Conservation (phyloP, 1,139 yeast species). For the Taphrina communis region DNA sequence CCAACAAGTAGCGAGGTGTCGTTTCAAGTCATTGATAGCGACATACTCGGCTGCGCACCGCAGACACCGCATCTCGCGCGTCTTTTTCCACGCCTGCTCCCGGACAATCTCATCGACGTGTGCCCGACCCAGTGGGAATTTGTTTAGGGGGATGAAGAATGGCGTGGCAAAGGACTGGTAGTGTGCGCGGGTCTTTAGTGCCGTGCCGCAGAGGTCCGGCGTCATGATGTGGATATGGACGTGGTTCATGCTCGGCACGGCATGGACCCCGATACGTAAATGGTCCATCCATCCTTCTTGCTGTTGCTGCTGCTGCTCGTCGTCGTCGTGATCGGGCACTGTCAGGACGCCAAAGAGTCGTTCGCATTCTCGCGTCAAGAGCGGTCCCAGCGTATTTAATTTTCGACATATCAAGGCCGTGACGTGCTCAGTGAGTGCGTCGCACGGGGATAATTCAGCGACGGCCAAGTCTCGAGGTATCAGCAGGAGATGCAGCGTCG, state of each 20-base stretch:
- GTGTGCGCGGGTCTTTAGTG: conserved; percentile 67
- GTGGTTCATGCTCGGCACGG: conserved; percentile 71
- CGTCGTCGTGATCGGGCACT: conserved; percentile 47
- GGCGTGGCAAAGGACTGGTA: conserved; percentile 71
- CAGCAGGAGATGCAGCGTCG: conserved; percentile 65
- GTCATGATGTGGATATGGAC: conserved; percentile 77
- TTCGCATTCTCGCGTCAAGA: conserved; percentile 53
- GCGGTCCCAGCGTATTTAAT: neutral
- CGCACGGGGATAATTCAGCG: conserved; percentile 61
- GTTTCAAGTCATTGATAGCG: neutral
- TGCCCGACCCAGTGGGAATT: conserved; percentile 43
- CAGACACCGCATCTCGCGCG: conserved; percentile 13
- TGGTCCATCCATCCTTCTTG: conserved; percentile 47
- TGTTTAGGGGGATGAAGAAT: conserved; percentile 66
- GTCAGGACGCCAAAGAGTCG: conserved; percentile 55
- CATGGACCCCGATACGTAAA: conserved; percentile 70
- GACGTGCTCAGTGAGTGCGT: conserved; percentile 55
- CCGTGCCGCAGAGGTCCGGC: conserved; percentile 62
- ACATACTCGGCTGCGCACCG: neutral
- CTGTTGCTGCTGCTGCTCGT: too few species aligned
- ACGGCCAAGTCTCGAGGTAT: conserved; percentile 60
- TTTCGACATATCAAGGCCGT: conserved; percentile 38
- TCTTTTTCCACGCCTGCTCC: conserved; percentile 10
- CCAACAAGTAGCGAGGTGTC: conserved; percentile 17
- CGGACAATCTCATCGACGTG: neutral